Evolutionary conservation across 2,329 filamentous ascomycete genomes (phyloP).

Genomic region (Trichoderma polysporum): DNA sequence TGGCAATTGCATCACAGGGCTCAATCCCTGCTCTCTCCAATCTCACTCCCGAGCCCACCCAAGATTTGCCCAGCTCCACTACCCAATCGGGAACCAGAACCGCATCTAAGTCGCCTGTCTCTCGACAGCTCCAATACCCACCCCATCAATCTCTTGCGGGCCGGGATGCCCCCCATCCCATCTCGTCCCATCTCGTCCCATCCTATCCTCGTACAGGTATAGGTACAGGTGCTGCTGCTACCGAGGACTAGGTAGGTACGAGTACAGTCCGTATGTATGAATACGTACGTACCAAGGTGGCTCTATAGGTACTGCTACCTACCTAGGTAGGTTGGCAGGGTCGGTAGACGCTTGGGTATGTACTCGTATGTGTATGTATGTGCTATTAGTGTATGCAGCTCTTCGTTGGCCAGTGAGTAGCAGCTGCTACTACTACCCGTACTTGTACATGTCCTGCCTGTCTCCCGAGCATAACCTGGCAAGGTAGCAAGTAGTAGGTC

Average conservation of each 20-base stretch:
- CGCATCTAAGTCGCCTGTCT: slow-evolving; percentile 21
- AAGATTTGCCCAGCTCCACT: background rate
- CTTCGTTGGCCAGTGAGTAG: background rate
- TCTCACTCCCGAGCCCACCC: slow-evolving; percentile 16
- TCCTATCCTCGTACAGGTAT: background rate
- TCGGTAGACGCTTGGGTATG: background rate
- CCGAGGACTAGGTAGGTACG: background rate
- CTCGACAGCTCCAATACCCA: slow-evolving; percentile 1
- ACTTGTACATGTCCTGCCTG: background rate
- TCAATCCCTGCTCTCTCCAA: slow-evolving; percentile 13
- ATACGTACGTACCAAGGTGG: too few species aligned
- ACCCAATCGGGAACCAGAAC: slow-evolving; percentile 12
- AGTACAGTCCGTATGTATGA: background rate
- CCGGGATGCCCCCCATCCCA: background rate
- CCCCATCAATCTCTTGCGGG: slow-evolving; percentile 6
- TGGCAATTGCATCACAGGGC: slow-evolving; percentile 20
- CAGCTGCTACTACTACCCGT: background rate
- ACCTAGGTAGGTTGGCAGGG: background rate
- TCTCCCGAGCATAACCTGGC: too few species aligned
- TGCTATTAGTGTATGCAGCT: background rate
- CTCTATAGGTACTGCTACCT: background rate
- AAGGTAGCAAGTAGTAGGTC: background rate
- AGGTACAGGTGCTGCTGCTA: background rate
- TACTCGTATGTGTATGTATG: background rate
- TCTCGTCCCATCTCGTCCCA: too few species aligned